Base-by-base conservation (phyloP, 768 basidiomycete genomes). In the Termitomyces sp. region DNA sequence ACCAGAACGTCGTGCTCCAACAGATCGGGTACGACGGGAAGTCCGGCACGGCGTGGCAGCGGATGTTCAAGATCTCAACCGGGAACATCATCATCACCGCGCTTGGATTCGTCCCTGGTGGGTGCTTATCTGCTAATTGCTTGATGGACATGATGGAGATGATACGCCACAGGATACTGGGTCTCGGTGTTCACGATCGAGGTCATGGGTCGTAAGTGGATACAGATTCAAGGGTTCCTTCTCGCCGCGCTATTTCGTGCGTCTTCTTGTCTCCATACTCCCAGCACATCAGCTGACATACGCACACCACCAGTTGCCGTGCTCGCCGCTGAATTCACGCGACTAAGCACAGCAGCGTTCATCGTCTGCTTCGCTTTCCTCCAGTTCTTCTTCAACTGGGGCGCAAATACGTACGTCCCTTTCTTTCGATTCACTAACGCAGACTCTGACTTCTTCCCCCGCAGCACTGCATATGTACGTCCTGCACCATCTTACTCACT, bases 311-410 rank as follows among this genome's bases (percentile, higher is more conserved):
- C 26, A 61, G 49, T 57, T 67, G 87, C 69, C 16, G 84, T 92
- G 61, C 74, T 91, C 41, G 89, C 90, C 5, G 87, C 80, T 33
- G 79, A 77, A 61, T 90, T 90, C 74, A 46, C 81, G 52, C 70
- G 69, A 0, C 75, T 91, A 14, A 76, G 79, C 67, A 84, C 78
- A 10, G 76, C 77, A 0, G 74, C 81, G 3, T 91, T 91, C 74
- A 81, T 91, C 61, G 85, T 88, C 58, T 81, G 79, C 73, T 92
- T 92, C 67, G 78, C 88, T 0, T 72, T 91, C 64, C 73, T 90
- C 26, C 88, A 85, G 77, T 89, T 89, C 76, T 89, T 90, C 78
- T 90, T 90, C 78, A 90, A 91, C 74, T 91, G 89, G 65, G 89
- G 89, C 20, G 86, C 87, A 3, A 90, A 89, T 67, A 74, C 83